Evolutionary conservation across 345 rosid genomes (phyloP), one percentile per base, ranked within the genome.

Genomic region (Balakata baccata): DNA sequence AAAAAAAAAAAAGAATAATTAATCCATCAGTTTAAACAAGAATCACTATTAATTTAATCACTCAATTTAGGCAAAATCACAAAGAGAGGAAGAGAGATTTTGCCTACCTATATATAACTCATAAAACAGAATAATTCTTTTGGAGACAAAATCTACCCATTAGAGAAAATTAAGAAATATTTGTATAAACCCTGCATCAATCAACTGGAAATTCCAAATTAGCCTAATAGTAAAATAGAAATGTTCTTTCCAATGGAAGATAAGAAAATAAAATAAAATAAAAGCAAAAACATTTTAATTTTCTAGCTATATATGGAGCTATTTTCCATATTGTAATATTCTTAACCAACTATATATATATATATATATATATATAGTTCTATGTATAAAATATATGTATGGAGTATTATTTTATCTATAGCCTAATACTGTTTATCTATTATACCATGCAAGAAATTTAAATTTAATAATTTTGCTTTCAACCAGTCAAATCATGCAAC

Each of bases 401-500:
- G 72, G 41, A 72, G 80, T 81, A 61, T 84, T 57, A 57, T 2
- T 52, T 62, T 3, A 62, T 72, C 53, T 54, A 68, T 74, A 65
- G 56, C 70, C 80, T 72, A 79, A 64, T n/a, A 66, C 77, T 77
- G 75, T 39, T 6, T 62, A 64, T 41, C 54, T 29, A n/a, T n/a
- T n/a, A n/a, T n/a, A 1, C 34, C 34, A 29, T 29, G 34, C 34
- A 29, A 29, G 34, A 29, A 29, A 29, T 29, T 29, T 29, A 29
- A 29, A 29, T 29, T 29, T 2, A 29, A 29, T 29, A 56, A 50
- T 63, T 64, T 50, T 12, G 1, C 12, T 64, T 69, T 73, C 77
- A 91, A 58, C 92, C 97, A 46, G 96, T 96, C 81, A 95, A 75
- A 77, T 95, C 99, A 78, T 88, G 99, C 59, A 96, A 94, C 84